Conservation (phyloP, 192 early-diverging fungal genomes). For the Rhizoclosmatium globosum region DNA sequence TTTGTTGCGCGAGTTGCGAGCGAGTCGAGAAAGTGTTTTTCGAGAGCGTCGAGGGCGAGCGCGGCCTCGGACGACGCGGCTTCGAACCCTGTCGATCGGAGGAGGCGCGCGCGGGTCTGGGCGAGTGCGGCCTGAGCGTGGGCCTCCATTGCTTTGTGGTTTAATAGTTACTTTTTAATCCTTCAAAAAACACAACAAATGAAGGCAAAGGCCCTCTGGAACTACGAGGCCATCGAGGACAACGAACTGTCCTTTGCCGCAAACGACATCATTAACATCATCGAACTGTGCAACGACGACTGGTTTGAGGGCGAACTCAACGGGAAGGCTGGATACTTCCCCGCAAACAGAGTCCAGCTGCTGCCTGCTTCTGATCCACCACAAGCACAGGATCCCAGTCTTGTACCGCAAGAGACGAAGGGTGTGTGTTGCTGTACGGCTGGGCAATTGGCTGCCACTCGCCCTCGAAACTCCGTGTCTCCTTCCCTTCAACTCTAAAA, state of each 20-base stretch:
- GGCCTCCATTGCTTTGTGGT: not conserved
- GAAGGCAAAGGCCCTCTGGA: slow-evolving; percentile 51
- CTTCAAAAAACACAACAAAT: not conserved
- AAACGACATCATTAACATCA: slow-evolving; percentile 48
- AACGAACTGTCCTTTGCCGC: slow-evolving; percentile 59
- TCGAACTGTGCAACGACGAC: slow-evolving; percentile 61
- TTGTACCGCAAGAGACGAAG: no score
- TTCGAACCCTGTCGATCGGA: not conserved
- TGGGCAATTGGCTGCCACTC: no score
- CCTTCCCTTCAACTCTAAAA: not conserved
- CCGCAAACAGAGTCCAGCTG: slow-evolving; percentile 56
- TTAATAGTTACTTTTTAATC: not conserved
- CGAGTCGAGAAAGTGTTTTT: not conserved
- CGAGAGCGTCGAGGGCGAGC: not conserved
- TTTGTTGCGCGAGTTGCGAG: no score
- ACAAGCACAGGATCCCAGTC: no score
- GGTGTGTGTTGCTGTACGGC: no score
- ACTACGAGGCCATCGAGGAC: slow-evolving; percentile 58
- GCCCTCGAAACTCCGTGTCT: not conserved
- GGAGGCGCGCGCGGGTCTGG: not conserved
- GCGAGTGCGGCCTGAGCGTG: not conserved
- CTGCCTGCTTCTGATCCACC: not conserved
- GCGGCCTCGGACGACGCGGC: not conserved
- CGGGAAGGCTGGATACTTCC: slow-evolving; percentile 51
- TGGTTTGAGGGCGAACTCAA: slow-evolving; percentile 58